Percentiles rank a stretch among this genome's conserved stretches.
Conservation (phyloP, 306 rosid species). For the Prinsepia uniflora region DNA sequence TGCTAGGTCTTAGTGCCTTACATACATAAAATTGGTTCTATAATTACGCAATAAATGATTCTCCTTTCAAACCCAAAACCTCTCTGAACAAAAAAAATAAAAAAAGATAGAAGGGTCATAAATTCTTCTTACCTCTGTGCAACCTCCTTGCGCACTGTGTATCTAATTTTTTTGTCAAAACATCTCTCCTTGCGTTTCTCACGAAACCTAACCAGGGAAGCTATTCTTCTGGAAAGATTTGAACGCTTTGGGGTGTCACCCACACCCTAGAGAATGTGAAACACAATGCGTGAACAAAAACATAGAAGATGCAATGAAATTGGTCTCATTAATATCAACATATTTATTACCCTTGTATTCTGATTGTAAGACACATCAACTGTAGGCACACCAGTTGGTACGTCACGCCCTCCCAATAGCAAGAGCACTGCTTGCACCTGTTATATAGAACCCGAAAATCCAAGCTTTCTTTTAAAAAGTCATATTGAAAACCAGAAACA, state of each 20-base stretch:
- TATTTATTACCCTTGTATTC: conserved; percentile 56
- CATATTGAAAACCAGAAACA: conserved; percentile 8
- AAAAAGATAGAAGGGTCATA: background rate
- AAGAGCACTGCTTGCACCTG: conserved; percentile 96
- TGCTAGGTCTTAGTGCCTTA: background rate
- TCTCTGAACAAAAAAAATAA: too few relatives aligned
- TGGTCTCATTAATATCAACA: conserved; percentile 24
- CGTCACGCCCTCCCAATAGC: conserved; percentile 76
- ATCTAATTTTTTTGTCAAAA: conserved; percentile 97
- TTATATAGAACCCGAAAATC: conserved; percentile 16
- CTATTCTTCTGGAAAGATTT: conserved; percentile 85
- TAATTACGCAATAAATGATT: background rate
- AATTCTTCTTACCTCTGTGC: conserved; percentile 74
- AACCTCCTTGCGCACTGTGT: conserved; percentile 89
- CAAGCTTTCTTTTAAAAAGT: conserved; percentile 13
- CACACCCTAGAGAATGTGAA: conserved; percentile 49
- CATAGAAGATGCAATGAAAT: conserved; percentile 29
- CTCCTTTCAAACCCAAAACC: background rate
- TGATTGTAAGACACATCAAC: conserved; percentile 55
- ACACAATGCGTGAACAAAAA: conserved; percentile 28
- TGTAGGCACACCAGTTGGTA: conserved; percentile 50
- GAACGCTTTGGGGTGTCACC: conserved; percentile 61
- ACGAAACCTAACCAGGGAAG: conserved; percentile 91
- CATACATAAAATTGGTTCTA: background rate
- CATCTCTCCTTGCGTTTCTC: conserved; percentile 96